Evolutionary conservation across 495 filamentous ascomycete genomes (phyloP), one percentile per base, ranked within the genome.

Genomic region (Trichodelitschia bisporula): DNA sequence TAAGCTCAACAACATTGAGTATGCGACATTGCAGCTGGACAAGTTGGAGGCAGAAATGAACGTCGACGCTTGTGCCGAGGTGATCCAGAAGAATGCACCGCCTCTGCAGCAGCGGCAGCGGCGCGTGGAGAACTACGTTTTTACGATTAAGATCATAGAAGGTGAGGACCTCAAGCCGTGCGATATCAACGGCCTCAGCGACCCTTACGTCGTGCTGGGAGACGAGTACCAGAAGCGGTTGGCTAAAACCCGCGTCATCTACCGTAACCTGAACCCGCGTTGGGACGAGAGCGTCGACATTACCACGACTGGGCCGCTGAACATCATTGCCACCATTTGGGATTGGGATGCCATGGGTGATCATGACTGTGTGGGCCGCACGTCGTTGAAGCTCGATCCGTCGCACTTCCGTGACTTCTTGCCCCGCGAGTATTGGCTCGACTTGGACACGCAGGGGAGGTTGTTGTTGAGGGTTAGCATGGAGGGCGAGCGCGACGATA

Each of bases 151-250:
- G 56, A 78, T 99, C 29, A 80, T 99, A 18, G 89, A 99, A 43
- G 89, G 76, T n/a, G 89, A 99, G 51, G 89, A 95, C 40, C 53
- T 99, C 38, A 95, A 92, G 47, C 82, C 89, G 11, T 95, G 90
- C 43, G 89, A 99, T 53, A 76, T 90, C 36, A 80, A 73, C 40
- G 89, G 89, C 31, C 64, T 69, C 34, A 93, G 84, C 48, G 89
- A 99, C 55, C 89, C 89, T 8, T 99, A 99, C 42, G 83, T 95
- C 3, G 83, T 99, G 15, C 65, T 99, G 34, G 73, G 82, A 20
- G 89, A 99, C 42, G 89, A 99, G 46, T 95, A 89, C 47, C 84
- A 93, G 46, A 95, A 92, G 47, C 74, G 89, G n/a, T 67, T 99
- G 24, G 69, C 77, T 31, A 93, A 93, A 55, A 95, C 89, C 15